phyloP scores from a whole-genome alignment of 75 land plant species.

The Pinus taeda region DNA sequence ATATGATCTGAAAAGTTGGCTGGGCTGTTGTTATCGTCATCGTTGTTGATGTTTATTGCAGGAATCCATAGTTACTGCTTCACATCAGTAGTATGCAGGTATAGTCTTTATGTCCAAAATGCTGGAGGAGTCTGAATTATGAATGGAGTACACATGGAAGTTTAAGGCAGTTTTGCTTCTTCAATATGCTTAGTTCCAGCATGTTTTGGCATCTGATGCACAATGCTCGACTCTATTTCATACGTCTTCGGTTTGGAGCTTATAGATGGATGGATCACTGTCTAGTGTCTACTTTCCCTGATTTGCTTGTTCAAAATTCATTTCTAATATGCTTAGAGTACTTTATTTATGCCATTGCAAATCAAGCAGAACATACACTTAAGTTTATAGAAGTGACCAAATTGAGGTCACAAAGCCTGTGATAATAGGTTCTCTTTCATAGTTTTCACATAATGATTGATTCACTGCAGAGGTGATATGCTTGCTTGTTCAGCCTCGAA shows the following conservation, averaged over 20 bases:
- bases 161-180: not conserved
- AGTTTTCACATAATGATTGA: not conserved
- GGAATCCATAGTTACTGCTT: too few species aligned
- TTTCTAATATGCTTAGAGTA: not conserved
- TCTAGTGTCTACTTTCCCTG: not conserved
- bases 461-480: too few species aligned
- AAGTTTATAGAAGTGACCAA: not conserved
- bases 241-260: not conserved
- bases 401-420: not conserved
- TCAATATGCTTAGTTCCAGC: not conserved
- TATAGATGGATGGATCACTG: not conserved
- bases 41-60: too few species aligned
- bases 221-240: not conserved
- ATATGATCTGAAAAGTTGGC: too few species aligned
- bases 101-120: too few species aligned
- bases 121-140: too few species aligned
- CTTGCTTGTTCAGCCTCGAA: too few species aligned
- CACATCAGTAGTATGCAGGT: too few species aligned
- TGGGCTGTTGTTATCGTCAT: too few species aligned
- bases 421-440: not conserved
- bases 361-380: not conserved
- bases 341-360: too few species aligned
- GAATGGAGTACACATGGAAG: not conserved
- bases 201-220: too few species aligned
- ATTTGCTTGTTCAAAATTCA: not conserved